phyloP scores from a whole-genome alignment of 768 basidiomycete species.

The Auriculariales sp. region DNA sequence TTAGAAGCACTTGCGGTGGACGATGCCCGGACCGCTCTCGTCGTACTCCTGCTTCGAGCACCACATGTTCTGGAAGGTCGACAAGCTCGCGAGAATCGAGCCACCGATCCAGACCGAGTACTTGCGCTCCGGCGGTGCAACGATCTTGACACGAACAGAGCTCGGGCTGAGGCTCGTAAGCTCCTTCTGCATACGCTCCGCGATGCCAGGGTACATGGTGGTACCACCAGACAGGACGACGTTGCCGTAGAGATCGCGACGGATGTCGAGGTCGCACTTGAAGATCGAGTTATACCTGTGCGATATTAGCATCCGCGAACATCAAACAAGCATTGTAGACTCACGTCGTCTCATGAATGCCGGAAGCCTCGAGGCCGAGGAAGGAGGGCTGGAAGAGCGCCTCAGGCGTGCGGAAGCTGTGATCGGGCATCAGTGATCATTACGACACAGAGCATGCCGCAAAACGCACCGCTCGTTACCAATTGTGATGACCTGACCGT shows the following conservation, averaged over 20 bases:
- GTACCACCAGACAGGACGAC: conserved; percentile 48
- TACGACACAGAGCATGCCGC: conserved; percentile 24
- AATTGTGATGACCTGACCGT: conserved; percentile 57
- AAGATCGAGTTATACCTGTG: conserved; percentile 62
- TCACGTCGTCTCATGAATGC: conserved; percentile 77
- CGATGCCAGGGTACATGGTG: conserved; percentile 49
- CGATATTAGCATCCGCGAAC: background rate
- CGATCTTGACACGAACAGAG: conserved; percentile 55
- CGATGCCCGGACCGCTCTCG: conserved; percentile 38
- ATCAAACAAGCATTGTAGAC: conserved; percentile 5
- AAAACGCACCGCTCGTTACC: conserved; percentile 63
- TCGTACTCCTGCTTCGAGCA: conserved; percentile 47
- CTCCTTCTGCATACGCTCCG: conserved; percentile 62
- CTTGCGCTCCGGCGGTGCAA: conserved; percentile 55
- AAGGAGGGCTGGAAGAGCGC: conserved; percentile 88
- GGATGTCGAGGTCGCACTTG: conserved; percentile 50
- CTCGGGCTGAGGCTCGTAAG: conserved; percentile 48
- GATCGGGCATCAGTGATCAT: background rate
- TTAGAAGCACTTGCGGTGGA: conserved; percentile 25
- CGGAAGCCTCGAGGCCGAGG: conserved; percentile 60
- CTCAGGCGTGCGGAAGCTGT: conserved; percentile 74
- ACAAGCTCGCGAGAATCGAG: conserved; percentile 37
- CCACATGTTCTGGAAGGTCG: conserved; percentile 60
- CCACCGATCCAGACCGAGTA: conserved; percentile 53
- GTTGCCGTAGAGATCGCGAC: conserved; percentile 41